Conservation (phyloP, 1,139 yeast species). For the Kluyveromyces marxianus region DNA sequence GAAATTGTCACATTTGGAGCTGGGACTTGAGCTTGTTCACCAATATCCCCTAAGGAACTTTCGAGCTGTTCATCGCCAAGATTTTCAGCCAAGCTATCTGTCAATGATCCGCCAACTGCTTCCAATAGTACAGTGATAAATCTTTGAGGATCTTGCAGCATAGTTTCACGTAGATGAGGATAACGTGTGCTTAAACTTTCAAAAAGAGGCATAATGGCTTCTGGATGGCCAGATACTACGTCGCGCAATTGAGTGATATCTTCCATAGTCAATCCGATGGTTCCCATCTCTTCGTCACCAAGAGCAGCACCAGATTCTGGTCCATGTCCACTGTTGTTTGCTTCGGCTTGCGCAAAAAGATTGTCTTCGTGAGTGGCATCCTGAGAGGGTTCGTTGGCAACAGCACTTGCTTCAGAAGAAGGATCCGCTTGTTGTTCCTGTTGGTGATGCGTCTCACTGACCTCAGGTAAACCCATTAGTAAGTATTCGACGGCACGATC, state of each 20-base stretch:
- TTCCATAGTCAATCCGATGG: conserved; percentile 34
- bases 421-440: conserved; percentile 15
- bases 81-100: conserved; percentile 9
- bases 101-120: conserved; percentile 41
- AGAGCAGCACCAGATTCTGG: not conserved
- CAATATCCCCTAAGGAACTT: conserved; percentile 32
- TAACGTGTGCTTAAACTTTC: conserved; percentile 78
- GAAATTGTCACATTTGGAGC: conserved; percentile 54
- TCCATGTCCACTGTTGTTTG: conserved; percentile 25
- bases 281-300: conserved; percentile 12
- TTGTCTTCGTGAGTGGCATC: conserved; percentile 39
- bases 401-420: conserved; percentile 35
- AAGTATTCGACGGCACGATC: conserved; percentile 96
- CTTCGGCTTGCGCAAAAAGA: conserved; percentile 65
- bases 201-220: conserved; percentile 74
- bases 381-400: conserved; percentile 29
- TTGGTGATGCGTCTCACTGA: conserved; percentile 28
- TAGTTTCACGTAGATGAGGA: conserved; percentile 79
- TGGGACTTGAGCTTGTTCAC: conserved; percentile 35
- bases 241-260: conserved; percentile 64
- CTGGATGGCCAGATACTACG: conserved; percentile 80
- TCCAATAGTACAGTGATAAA: conserved; percentile 67
- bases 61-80: conserved; percentile 10
- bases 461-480: conserved; percentile 82
- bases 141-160: conserved; percentile 81